These are phyloP conservation scores for Abortiporus biennis DNA, from an alignment of 1,284 basidiomycete genomes.

Conservation along the genomic window DNA sequence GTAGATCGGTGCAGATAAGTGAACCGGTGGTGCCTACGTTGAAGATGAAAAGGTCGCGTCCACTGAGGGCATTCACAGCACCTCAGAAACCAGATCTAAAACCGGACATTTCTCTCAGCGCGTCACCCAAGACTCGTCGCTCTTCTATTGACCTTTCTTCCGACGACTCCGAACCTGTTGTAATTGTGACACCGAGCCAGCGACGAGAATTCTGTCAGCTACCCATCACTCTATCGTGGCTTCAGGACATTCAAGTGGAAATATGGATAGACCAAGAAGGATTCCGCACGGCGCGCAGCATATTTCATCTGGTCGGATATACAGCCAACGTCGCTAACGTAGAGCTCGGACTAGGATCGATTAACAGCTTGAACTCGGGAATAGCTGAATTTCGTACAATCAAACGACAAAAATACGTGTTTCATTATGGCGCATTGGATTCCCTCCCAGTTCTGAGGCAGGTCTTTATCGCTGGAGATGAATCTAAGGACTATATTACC, in stretches of 20 bases:
- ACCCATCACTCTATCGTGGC: conserved; percentile 41
- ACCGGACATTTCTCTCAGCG: no score
- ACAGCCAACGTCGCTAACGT: conserved; percentile 18
- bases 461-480: conserved; percentile 56
- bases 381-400: conserved; percentile 61
- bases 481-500: conserved; percentile 64
- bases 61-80: no score
- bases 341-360: conserved; percentile 16
- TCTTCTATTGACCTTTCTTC: no score
- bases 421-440: conserved; percentile 70
- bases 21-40: no score
- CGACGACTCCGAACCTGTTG: no score
- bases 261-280: conserved; percentile 79
- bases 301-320: conserved; percentile 53
- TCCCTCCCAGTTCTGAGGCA: conserved; percentile 60
- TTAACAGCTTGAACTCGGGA: conserved; percentile 28
- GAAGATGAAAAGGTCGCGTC: no score
- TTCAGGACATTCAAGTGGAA: conserved; percentile 48
- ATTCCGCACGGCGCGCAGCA: conserved; percentile 53
- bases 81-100: no score
- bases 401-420: conserved; percentile 50
- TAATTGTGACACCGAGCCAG: no score
- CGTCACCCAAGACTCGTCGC: no score
- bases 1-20: no score
- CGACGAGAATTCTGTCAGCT: conserved; percentile 18